Evolutionary conservation across 2,329 filamentous ascomycete genomes (phyloP), one percentile per base, ranked within the genome.

Genomic region (Capronia coronata): DNA sequence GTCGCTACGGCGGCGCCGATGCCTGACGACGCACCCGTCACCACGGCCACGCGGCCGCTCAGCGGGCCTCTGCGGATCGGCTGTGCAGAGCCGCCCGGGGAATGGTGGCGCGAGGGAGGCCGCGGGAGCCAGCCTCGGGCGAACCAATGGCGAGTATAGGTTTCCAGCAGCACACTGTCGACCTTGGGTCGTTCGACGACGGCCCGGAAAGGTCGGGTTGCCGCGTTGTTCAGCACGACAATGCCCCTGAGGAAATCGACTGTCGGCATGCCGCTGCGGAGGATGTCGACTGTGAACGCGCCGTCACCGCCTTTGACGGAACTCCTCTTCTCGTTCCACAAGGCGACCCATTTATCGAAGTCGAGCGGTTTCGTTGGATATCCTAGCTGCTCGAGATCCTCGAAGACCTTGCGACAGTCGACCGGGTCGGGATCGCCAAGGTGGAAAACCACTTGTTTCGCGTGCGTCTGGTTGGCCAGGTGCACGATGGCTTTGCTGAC

Each of bases 61-160:
- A 68, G 60, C 2, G 82, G 79, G 1, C 83, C 82, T 51, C 70
- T 70, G 39, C 70, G 65, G 42, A 73, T 71, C 22, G 69, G 67
- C 42, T 70, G 68, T 2, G 66, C 67, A 16, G 70, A 63, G 5
- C 71, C 71, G 25, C 71, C 71, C 2, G 71, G 65, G 42, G 72
- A 69, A 40, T 70, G 64, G 10, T 72, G 71, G 4, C 73, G 74
- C 2, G 70, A 70, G 2, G 86, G 85, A 14, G 83, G 75, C 2
- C 71, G 73, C 4, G 79, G 74, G 3, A 91, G 73, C 86, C 86
- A 91, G 38, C 86, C 86, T 64, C 86, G 73, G 14, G 84, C 84
- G 62, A 84, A 90, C 75, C 86, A 91, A 64, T 90, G 84, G 13
- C 86, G 83, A 18, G 83, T 79, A 63, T 91, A 91, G 0, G 82